These are phyloP conservation scores for Aspergillus sp. DNA, from an alignment of 2,329 filamentous ascomycete genomes.

Conservation along the genomic window DNA sequence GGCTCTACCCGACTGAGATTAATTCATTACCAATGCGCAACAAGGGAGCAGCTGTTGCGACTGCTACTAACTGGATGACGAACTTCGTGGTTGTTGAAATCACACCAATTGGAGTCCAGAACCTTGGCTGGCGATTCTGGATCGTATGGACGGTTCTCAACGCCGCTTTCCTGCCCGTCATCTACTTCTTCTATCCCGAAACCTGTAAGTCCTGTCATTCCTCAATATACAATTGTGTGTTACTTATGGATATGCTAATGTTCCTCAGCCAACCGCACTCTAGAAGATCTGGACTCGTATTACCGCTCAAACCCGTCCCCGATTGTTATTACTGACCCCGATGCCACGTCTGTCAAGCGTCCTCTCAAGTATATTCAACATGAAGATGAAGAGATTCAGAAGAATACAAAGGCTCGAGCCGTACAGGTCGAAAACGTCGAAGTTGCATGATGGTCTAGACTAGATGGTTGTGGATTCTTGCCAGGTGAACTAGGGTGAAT, in stretches of 20 bases:
- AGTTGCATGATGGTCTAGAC: neutral
- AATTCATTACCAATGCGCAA: conserved; percentile 53
- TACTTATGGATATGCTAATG: neutral
- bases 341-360: conserved; percentile 52
- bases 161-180: conserved; percentile 52
- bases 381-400: conserved; percentile 44
- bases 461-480: neutral
- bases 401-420: neutral
- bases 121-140: conserved; percentile 48
- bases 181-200: conserved; percentile 48
- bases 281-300: conserved; percentile 44
- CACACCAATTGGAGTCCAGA: conserved; percentile 50
- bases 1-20: conserved; percentile 48
- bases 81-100: conserved; percentile 47
- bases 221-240: neutral
- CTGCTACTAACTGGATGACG: conserved; percentile 53
- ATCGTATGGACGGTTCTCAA: conserved; percentile 54
- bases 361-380: conserved; percentile 55
- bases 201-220: conserved; percentile 25
- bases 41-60: conserved; percentile 53
- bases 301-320: conserved; percentile 45
- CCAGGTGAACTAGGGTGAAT: too few species aligned
- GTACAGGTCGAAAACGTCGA: conserved; percentile 9
- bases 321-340: conserved; percentile 54
- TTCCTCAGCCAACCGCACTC: conserved; percentile 28